phyloP scores from a whole-genome alignment of 805 yeast genomes.

The Lachancea meyersii region DNA sequence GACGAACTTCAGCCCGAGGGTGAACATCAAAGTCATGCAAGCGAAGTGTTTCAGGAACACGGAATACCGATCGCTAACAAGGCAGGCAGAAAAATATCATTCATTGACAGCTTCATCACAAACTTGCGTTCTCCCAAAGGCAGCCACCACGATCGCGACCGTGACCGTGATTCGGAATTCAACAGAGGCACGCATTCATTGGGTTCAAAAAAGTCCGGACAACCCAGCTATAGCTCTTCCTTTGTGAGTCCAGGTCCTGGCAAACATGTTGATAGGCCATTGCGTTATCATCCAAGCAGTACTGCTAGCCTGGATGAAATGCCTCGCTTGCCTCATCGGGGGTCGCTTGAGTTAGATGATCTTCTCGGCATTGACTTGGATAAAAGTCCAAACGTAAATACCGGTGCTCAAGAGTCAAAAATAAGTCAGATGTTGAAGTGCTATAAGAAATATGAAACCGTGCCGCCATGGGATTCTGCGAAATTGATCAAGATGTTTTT shows the following conservation, averaged over 20 bases:
- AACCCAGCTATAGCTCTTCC: constrained; percentile 10
- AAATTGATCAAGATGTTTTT: constrained; percentile 27
- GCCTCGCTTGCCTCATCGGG: background rate
- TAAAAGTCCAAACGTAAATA: too few relatives aligned
- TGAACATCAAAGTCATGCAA: background rate
- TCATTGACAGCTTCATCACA: constrained; percentile 30
- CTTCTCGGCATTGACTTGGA: background rate
- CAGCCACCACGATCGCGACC: constrained; percentile 11
- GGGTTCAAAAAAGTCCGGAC: constrained; percentile 9
- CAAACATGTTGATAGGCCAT: background rate
- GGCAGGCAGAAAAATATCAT: constrained; percentile 25
- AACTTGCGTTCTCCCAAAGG: constrained; percentile 20
- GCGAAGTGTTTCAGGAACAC: background rate
- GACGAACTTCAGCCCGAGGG: constrained; percentile 5
- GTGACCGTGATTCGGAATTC: constrained; percentile 8
- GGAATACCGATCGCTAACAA: constrained; percentile 20
- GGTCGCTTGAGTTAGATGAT: background rate
- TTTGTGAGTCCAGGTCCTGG: constrained; percentile 1
- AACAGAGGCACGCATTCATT: constrained; percentile 1
- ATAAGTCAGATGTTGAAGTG: constrained; percentile 3
- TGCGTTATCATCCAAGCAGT: background rate
- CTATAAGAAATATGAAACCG: background rate
- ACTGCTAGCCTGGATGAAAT: background rate
- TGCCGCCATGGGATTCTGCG: constrained; percentile 30
- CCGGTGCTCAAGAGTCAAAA: background rate